Evolutionary conservation across 2,329 filamentous ascomycete species (phyloP), one percentile per base, ranked within the genome.

Genomic region (Ophiostoma piceae): DNA sequence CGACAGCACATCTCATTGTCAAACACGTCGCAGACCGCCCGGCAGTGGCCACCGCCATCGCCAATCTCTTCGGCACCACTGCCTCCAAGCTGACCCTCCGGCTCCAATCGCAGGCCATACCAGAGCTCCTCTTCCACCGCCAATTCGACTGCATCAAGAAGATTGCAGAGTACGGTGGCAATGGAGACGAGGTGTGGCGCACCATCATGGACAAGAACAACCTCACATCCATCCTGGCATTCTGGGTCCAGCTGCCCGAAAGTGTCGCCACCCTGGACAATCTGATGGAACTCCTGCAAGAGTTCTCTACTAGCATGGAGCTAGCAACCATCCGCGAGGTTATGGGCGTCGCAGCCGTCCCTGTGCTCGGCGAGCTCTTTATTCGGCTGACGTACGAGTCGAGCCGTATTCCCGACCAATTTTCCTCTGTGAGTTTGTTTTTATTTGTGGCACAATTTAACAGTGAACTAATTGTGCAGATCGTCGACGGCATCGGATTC

Each of bases 51-150:
- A 88, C 91, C 69, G 85, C 90, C 64, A 84, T 98, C 67, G 92
- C 93, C 32, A 92, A 96, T 73, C 80, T 98, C 39, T 83, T 97
- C 51, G 88, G 89, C 68, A 89, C 92, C 76, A 90, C 87, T 54
- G 85, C 96, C 9, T 84, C 88, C 62, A 88, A 91, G 68, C 88
- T 98, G 64, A 83, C 97, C 11, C 79, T 90, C 16, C 79, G 90
- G 22, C 91, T 94, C 9, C 93, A 97, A 77, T 84, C 87, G 16
- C 87, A 95, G 74, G 94, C 94, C 8, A 79, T 99, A 9, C 95
- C 96, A 1, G 93, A 92, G 80, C 84, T 99, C 22, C 91, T 99
- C 2, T 81, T 97, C 54, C 90, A 76, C 75, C 85, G 84, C 70
- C 92, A 96, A 71, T 85, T 96, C 19, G 70, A 35, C 1, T 57